phyloP scores from a whole-genome alignment of 306 rosid genomes.

The Parietaria judaica region DNA sequence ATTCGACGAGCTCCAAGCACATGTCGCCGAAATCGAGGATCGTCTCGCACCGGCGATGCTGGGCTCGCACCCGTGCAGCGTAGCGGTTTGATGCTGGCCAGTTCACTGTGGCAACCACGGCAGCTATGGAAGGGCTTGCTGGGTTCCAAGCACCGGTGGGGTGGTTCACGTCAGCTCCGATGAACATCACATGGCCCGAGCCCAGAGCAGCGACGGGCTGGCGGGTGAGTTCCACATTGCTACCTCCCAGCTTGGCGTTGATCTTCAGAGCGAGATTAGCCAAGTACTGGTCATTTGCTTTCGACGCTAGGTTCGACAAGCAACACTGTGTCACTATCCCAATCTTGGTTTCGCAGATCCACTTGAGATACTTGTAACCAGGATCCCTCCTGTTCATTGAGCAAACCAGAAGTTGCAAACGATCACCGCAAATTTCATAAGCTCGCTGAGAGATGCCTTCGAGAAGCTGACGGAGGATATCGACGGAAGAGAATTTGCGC shows the following conservation, averaged over 20 bases:
- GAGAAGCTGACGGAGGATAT: slow-evolving; percentile 35
- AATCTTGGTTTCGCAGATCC: slow-evolving; percentile 63
- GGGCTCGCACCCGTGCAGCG: slow-evolving; percentile 57
- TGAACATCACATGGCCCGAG: slow-evolving; percentile 54
- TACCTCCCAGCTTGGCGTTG: slow-evolving; percentile 89
- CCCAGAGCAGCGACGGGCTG: slow-evolving; percentile 34
- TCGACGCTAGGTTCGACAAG: slow-evolving; percentile 39
- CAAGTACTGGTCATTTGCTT: slow-evolving; percentile 43
- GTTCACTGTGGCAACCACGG: slow-evolving; percentile 69
- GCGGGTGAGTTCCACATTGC: slow-evolving; percentile 57
- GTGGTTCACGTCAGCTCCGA: slow-evolving; percentile 89
- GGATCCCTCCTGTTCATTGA: slow-evolving; percentile 52
- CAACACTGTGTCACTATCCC: slow-evolving; percentile 83
- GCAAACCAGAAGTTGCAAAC: slow-evolving; percentile 56
- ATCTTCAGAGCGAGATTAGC: slow-evolving; percentile 67
- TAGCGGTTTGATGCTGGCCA: slow-evolving; percentile 85
- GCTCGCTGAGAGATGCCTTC: slow-evolving; percentile 22
- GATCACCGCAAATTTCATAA: slow-evolving; percentile 12
- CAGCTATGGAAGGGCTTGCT: slow-evolving; percentile 60
- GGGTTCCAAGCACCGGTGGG: slow-evolving; percentile 35
- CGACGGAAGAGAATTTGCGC: slow-evolving; percentile 25
- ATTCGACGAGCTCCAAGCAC: slow-evolving; percentile 53
- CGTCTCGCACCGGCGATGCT: slow-evolving; percentile 42
- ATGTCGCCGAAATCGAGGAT: slow-evolving; percentile 49
- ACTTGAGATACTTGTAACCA: slow-evolving; percentile 62